These are phyloP conservation scores for Tricladium varicosporioides DNA, from an alignment of 2,329 filamentous ascomycete genomes.

Conservation along the genomic window DNA sequence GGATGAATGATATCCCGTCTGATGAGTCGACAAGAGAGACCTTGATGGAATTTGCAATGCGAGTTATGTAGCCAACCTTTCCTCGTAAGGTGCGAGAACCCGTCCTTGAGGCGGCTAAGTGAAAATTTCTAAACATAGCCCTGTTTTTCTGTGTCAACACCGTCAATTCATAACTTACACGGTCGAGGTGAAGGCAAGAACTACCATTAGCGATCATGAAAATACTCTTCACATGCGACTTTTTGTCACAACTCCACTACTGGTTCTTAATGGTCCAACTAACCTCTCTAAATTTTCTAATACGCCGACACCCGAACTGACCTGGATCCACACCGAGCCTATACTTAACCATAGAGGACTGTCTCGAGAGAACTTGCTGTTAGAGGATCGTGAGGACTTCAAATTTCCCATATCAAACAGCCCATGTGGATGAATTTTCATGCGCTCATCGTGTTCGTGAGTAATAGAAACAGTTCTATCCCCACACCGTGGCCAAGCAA, in stretches of 20 bases:
- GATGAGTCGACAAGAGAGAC: neutral
- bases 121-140: constrained; percentile 20
- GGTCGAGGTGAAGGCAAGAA: constrained; percentile 11
- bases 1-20: neutral
- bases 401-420: neutral
- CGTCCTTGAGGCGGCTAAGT: neutral
- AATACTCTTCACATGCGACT: neutral
- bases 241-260: neutral
- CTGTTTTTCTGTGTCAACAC: constrained; percentile 26
- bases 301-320: neutral
- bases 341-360: constrained; percentile 14
- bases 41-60: neutral
- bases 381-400: constrained; percentile 17
- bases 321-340: neutral
- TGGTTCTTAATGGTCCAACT: neutral
- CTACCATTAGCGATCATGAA: neutral
- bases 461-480: neutral
- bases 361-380: constrained; percentile 22
- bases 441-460: neutral
- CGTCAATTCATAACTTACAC: constrained; percentile 28
- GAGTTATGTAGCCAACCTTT: constrained; percentile 1
- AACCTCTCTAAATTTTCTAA: neutral
- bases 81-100: neutral
- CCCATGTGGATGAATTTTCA: neutral
- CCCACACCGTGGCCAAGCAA: neutral